Percentiles rank a stretch among this genome's conserved stretches.
Conservation (phyloP, 768 basidiomycete genomes). For the Gelatoporia subvermispora region DNA sequence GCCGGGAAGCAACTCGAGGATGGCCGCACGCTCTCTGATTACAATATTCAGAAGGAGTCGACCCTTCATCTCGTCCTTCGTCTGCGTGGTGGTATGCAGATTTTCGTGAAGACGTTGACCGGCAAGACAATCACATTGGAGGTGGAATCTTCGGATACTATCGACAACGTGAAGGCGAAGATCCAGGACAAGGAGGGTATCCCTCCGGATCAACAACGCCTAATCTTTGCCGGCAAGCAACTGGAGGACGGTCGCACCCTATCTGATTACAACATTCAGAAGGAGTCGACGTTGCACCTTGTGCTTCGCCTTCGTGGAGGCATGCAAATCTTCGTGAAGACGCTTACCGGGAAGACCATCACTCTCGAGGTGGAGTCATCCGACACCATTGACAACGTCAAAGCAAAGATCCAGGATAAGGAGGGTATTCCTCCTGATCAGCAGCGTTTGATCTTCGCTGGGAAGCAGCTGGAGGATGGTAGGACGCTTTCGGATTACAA, state of each 20-base stretch:
- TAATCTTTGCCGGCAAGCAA: constrained; percentile 94
- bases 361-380: constrained; percentile 48
- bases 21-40: constrained; percentile 85
- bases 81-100: constrained; percentile 88
- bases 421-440: constrained; percentile 29
- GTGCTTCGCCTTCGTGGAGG: constrained; percentile 29
- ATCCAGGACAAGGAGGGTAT: constrained; percentile 84
- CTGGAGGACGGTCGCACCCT: constrained; percentile 91
- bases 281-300: constrained; percentile 74
- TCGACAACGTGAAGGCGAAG: constrained; percentile 85
- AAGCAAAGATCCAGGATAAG: constrained; percentile 31
- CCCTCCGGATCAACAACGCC: constrained; percentile 82
- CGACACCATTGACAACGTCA: constrained; percentile 30
- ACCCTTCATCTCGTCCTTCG: constrained; percentile 81
- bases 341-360: constrained; percentile 49
- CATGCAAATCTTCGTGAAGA: constrained; percentile 49
- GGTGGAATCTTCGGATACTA: constrained; percentile 90
- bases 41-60: constrained; percentile 88
- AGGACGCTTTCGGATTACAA: constrained; percentile 32
- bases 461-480: constrained; percentile 30
- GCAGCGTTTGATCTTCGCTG: constrained; percentile 29
- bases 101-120: constrained; percentile 83
- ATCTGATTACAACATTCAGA: constrained; percentile 76
- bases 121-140: constrained; percentile 93
- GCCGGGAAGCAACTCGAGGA: constrained; percentile 93